Evolutionary conservation across 2,329 filamentous ascomycete species (phyloP).

Genomic region (Lachnellula cervina): DNA sequence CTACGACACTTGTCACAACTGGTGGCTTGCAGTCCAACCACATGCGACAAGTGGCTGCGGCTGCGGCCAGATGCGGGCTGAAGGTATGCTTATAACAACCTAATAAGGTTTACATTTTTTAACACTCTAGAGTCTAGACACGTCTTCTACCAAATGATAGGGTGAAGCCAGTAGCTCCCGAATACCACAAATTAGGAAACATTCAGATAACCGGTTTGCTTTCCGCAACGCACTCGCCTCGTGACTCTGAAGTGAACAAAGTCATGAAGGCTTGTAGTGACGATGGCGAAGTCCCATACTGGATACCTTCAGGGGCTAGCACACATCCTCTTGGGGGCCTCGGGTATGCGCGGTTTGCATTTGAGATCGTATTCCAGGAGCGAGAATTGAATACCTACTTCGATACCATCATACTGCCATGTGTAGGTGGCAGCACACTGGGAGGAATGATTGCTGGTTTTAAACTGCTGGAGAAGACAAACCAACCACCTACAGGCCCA

Average conservation of each 20-base stretch:
- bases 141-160: not conserved
- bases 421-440: not conserved
- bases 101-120: not conserved
- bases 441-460: not conserved
- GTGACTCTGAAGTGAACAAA: not conserved
- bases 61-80: not conserved
- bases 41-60: slow-evolving; percentile 2
- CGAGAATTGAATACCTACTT: not conserved
- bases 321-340: slow-evolving; percentile 1
- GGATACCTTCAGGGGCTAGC: slow-evolving; percentile 2
- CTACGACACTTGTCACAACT: slow-evolving; percentile 1
- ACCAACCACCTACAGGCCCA: not conserved
- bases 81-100: not conserved
- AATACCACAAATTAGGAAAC: not conserved
- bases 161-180: not conserved
- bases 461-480: not conserved
- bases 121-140: not conserved
- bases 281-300: not conserved
- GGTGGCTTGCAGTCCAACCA: slow-evolving; percentile 4
- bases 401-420: not conserved
- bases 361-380: not conserved
- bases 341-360: slow-evolving; percentile 3
- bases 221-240: not conserved
- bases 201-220: not conserved
- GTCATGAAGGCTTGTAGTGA: not conserved